Evolutionary conservation across 768 basidiomycete genomes (phyloP).

Genomic region (Phanerodontia chrysosporium): DNA sequence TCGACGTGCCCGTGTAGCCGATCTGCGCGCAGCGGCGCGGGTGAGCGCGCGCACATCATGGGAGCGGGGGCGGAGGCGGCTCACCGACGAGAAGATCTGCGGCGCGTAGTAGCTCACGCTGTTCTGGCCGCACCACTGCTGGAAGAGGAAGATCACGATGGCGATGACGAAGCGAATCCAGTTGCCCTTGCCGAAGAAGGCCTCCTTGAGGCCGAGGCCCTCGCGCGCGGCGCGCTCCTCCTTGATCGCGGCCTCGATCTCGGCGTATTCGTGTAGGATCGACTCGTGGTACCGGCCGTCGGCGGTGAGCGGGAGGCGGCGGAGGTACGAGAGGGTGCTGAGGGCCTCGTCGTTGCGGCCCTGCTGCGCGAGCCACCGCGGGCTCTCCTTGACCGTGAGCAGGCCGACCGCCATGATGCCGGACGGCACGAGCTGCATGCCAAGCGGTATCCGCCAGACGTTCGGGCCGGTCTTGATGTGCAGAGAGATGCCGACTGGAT

Average conservation of each 20-base stretch:
- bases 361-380: slow-evolving; percentile 70
- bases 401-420: slow-evolving; percentile 68
- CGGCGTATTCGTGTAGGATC: slow-evolving; percentile 61
- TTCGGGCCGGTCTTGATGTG: slow-evolving; percentile 43
- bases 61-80: slow-evolving; percentile 14
- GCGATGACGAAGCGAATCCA: slow-evolving; percentile 82
- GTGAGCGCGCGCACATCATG: no score
- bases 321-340: slow-evolving; percentile 60
- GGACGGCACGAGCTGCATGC: slow-evolving; percentile 70
- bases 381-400: slow-evolving; percentile 72
- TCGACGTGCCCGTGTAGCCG: slow-evolving; percentile 55
- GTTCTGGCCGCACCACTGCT: slow-evolving; percentile 86
- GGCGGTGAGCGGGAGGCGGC: slow-evolving; percentile 34
- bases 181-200: slow-evolving; percentile 81
- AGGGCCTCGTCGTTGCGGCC: slow-evolving; percentile 52
- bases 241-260: slow-evolving; percentile 75
- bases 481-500: slow-evolving; percentile 53
- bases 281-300: slow-evolving; percentile 28
- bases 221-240: slow-evolving; percentile 66
- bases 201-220: slow-evolving; percentile 65
- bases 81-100: slow-evolving; percentile 64
- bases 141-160: slow-evolving; percentile 71
- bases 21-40: slow-evolving; percentile 43
- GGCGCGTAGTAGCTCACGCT: slow-evolving; percentile 74
- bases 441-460: slow-evolving; percentile 73